phyloP scores from a whole-genome alignment of 1,139 yeast species.

The Taphrina communis region DNA sequence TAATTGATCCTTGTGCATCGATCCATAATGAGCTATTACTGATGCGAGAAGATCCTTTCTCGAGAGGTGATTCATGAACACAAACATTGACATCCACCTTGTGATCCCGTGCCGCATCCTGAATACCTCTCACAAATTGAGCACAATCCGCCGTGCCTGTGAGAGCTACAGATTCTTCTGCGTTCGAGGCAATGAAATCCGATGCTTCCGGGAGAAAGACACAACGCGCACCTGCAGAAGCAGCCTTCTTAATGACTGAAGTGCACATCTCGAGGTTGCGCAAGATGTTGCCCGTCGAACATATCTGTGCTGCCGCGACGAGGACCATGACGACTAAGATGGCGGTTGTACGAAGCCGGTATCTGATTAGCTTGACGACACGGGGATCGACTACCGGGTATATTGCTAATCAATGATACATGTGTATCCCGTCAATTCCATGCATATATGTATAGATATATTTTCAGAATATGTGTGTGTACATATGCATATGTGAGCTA shows the following conservation, averaged over 20 bases:
- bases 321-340: conserved; percentile 55
- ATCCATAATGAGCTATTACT: conserved; percentile 72
- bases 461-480: too few relatives aligned
- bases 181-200: conserved; percentile 72
- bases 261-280: conserved; percentile 65
- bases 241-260: conserved; percentile 57
- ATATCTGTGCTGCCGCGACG: conserved; percentile 86
- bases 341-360: not conserved
- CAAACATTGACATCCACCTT: conserved; percentile 63
- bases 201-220: conserved; percentile 91
- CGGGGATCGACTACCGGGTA: too few relatives aligned
- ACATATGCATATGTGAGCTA: too few relatives aligned
- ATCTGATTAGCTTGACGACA: not conserved
- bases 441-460: too few relatives aligned
- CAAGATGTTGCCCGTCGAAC: conserved; percentile 69
- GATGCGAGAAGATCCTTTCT: conserved; percentile 46
- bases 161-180: conserved; percentile 66
- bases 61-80: conserved; percentile 72
- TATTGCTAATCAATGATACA: too few relatives aligned
- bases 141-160: conserved; percentile 61
- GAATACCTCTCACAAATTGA: conserved; percentile 61
- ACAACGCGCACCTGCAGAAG: conserved; percentile 59
- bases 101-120: conserved; percentile 56
- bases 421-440: too few relatives aligned
- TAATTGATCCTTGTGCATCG: conserved; percentile 65